These are phyloP conservation scores for Epichloe sp. DNA, from an alignment of 2,329 filamentous ascomycete species.

Conservation along the genomic window DNA sequence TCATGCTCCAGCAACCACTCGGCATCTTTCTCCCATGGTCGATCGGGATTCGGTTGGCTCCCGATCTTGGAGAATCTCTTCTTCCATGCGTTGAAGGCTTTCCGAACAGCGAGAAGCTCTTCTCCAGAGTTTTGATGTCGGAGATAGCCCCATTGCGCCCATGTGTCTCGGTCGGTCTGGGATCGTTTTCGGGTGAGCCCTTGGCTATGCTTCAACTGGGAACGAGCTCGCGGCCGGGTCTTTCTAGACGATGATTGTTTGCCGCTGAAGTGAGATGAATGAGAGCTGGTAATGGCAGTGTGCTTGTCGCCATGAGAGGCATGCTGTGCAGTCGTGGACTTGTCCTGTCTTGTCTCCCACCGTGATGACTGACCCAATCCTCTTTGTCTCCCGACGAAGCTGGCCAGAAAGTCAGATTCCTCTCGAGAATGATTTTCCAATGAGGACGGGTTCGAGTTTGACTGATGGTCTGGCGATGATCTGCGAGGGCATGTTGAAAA, in stretches of 20 bases:
- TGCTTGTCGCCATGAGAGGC: not conserved
- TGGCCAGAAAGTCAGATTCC: not conserved
- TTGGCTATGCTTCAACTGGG: not conserved
- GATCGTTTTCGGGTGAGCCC: not conserved
- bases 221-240: not conserved
- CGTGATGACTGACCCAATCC: not conserved
- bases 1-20: constrained; percentile 20
- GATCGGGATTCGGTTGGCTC: constrained; percentile 5
- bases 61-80: constrained; percentile 12
- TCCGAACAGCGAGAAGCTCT: constrained; percentile 11
- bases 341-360: not conserved
- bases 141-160: constrained; percentile 20
- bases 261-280: not conserved
- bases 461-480: not conserved
- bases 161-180: constrained; percentile 2
- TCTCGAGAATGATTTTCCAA: too few species aligned
- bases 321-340: not conserved
- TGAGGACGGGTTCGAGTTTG: not conserved
- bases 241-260: not conserved
- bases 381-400: not conserved
- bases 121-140: constrained; percentile 14
- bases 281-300: not conserved
- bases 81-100: constrained; percentile 19
- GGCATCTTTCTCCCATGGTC: constrained; percentile 15
- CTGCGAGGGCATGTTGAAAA: not conserved